phyloP scores from a whole-genome alignment of 441 rosid species.

The Macaranga tanarius region DNA sequence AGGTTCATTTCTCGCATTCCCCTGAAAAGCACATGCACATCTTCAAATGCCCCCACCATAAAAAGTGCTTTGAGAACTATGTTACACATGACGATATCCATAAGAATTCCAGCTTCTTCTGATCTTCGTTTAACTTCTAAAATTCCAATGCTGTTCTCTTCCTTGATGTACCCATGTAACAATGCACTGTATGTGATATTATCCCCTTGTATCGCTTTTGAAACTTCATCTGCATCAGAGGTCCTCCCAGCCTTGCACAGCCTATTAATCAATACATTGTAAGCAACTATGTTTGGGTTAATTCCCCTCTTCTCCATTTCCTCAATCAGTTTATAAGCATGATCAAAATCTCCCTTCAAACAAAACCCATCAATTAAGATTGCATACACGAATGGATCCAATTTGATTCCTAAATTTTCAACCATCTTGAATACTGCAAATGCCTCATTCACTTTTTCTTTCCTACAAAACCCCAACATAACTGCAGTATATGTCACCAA shows the following conservation, averaged over 20 bases:
- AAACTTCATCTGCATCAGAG: conserved; percentile 57
- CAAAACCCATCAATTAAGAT: conserved; percentile 73
- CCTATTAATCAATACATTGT: conserved; percentile 63
- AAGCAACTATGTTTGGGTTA: conserved; percentile 51
- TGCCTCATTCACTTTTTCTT: conserved; percentile 61
- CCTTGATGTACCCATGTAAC: conserved; percentile 62
- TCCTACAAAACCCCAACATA: conserved; percentile 58
- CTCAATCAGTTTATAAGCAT: conserved; percentile 48
- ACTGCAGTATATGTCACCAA: conserved; percentile 54
- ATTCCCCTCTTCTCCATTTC: conserved; percentile 77
- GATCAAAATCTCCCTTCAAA: conserved; percentile 49
- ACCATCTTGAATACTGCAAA: conserved; percentile 48
- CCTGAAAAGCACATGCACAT: conserved; percentile 56
- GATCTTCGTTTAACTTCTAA: conserved; percentile 50
- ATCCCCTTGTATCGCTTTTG: conserved; percentile 59
- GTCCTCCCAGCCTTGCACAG: conserved; percentile 68
- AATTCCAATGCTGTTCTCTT: conserved; percentile 49
- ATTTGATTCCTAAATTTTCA: conserved; percentile 45
- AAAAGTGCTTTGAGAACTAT: conserved; percentile 64
- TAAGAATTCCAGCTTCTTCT: conserved; percentile 43
- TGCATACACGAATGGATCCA: conserved; percentile 62
- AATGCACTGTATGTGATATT: conserved; percentile 58
- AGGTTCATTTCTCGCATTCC: conserved; percentile 57
- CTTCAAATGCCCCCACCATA: conserved; percentile 70
- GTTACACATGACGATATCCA: conserved; percentile 75